A percentile compares a stretch with the other conserved stretches of the same genome.
Conservation (phyloP, 495 filamentous ascomycete species). For the Aspergillus panamensis region DNA sequence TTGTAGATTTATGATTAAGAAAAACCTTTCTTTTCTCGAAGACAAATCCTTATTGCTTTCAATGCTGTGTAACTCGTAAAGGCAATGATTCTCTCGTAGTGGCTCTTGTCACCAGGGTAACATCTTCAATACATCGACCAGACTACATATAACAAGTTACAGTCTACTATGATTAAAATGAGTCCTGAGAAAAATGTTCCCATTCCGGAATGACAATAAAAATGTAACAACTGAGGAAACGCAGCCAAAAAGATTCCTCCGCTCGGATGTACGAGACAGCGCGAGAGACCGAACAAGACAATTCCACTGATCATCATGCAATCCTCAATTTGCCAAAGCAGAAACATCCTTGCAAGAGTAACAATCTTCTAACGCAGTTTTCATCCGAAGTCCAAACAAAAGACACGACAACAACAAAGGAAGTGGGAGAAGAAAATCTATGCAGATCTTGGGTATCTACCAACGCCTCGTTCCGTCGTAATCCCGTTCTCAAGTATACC, state of each 20-base stretch:
- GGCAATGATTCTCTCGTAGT: no score
- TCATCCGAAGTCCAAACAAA: conserved; percentile 19
- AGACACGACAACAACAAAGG: conserved; percentile 29
- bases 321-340: conserved; percentile 13
- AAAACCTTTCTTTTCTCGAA: neutral
- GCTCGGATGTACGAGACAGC: neutral
- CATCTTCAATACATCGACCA: no score
- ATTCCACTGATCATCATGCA: neutral
- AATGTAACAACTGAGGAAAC: neutral
- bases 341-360: conserved; percentile 20
- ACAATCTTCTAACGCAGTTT: conserved; percentile 10
- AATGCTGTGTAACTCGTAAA: no score
- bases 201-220: conserved; percentile 3
- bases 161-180: no score
- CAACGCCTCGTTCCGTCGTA: conserved; percentile 50
- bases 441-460: conserved; percentile 49
- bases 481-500: conserved; percentile 38
- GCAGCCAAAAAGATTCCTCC: neutral
- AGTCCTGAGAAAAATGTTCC: neutral
- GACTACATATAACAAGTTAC: no score
- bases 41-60: no score
- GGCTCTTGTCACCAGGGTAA: no score
- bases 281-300: neutral
- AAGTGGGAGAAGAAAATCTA: conserved; percentile 35
- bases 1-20: conserved; percentile 13